phyloP scores from a whole-genome alignment of 176 grass and related monocot genomes.

The Carex scoparia region DNA sequence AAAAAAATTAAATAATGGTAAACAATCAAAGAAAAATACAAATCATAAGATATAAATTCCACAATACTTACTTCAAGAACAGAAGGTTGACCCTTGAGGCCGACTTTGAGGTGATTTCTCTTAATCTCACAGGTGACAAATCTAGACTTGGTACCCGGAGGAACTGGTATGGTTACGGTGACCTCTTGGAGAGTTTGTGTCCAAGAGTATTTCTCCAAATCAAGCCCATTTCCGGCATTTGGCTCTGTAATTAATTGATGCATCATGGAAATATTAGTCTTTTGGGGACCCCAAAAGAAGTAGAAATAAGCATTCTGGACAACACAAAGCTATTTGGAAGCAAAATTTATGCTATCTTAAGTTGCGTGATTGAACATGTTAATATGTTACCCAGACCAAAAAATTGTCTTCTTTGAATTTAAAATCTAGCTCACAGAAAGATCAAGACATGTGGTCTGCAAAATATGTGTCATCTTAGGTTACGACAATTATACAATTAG shows the following conservation, averaged over 20 bases:
- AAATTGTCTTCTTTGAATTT: background rate
- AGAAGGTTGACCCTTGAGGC: slow-evolving; percentile 76
- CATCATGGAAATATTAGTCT: background rate
- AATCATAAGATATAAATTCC: background rate
- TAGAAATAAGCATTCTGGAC: background rate
- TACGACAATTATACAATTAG: no score
- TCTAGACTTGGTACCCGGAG: slow-evolving; percentile 85
- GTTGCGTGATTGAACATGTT: background rate
- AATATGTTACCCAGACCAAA: background rate
- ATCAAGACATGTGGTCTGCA: background rate
- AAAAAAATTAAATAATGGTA: background rate
- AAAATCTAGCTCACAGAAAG: background rate
- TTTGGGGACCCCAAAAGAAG: background rate
- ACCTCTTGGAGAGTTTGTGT: slow-evolving; percentile 87
- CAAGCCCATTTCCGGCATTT: slow-evolving; percentile 89
- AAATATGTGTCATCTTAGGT: background rate
- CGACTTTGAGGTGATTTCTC: slow-evolving; percentile 82
- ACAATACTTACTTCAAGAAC: slow-evolving; percentile 72
- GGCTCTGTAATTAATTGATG: slow-evolving; percentile 41
- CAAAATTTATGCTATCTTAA: background rate
- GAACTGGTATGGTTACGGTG: slow-evolving; percentile 62
- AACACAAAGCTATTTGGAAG: background rate
- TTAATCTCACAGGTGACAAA: slow-evolving; percentile 80
- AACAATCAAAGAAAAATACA: background rate
- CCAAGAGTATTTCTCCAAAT: slow-evolving; percentile 97